Base-by-base conservation (phyloP, 2,329 filamentous ascomycete genomes). In the Cordyceps tenuipes region DNA sequence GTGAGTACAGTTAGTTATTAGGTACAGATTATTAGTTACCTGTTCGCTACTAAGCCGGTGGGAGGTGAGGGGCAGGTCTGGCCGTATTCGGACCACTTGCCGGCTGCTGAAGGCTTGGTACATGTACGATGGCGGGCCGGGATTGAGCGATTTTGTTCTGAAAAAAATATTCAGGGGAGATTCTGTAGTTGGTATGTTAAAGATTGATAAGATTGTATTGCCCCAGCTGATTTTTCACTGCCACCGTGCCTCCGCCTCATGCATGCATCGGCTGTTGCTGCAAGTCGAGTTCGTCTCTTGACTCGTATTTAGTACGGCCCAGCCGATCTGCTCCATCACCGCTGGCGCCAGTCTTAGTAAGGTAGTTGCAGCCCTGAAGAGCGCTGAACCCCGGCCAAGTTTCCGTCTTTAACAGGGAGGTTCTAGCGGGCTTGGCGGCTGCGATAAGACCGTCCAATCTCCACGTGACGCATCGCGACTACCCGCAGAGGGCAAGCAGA, bases 51-150 rank as follows among this genome's bases (percentile, higher is more conserved):
- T n/a, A n/a, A n/a, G 39, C 31, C 10, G 46, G 57, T 29, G 43
- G 44, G 50, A 8, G 51, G 44, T 47, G 52, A 57, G 59, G 59
- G 59, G 52, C 59, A 46, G 49, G 5, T 51, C 47, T 51, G 52
- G 59, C 59, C 59, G 59, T 61, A 61, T 61, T 61, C 59, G 59
- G 59, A 61, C 59, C 46, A 26, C 59, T 52, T 52, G 59, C 46
- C 48, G 26, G 46, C 21, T 36, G 47, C 23, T 17, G 13, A 17
- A 7, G 15, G 15, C 39, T 17, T 43, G 39, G 13, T 43, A 43
- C 23, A 17, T 46, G 9, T 17, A 43, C 26, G 29, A 36, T 39
- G 39, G 39, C 26, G 52, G 41, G 51, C 41, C 36, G 9, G 41
- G 26, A 31, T 4, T 46, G 23, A 55, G 53, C 53, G 21, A 46